Conservation (phyloP, 225 moss, liverwort and hornwort genomes). For the Polytrichum formosum region DNA sequence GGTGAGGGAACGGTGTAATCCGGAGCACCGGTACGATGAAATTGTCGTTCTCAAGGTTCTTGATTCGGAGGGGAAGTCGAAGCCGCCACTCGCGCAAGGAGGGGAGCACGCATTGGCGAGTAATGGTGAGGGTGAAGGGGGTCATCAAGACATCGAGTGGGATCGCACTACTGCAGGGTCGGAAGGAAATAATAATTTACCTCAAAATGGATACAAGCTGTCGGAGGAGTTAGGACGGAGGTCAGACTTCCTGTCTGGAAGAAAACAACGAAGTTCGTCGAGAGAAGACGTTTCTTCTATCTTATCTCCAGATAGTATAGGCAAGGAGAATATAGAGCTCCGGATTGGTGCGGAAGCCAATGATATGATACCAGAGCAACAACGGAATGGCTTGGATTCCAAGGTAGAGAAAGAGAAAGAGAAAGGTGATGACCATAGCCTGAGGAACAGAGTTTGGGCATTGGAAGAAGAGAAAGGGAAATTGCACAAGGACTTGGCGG, state of each 20-base stretch:
- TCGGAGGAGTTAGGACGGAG: constrained; percentile 42
- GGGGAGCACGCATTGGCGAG: constrained; percentile 29
- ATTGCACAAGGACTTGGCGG: constrained; percentile 62
- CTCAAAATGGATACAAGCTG: constrained; percentile 32
- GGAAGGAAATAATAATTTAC: constrained; percentile 30
- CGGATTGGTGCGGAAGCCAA: constrained; percentile 2
- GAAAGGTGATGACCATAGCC: constrained; percentile 51
- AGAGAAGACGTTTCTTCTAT: constrained; percentile 6
- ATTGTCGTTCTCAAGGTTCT: constrained; percentile 30
- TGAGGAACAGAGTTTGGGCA: constrained; percentile 62
- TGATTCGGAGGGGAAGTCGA: constrained; percentile 19
- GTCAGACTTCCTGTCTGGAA: constrained; percentile 16
- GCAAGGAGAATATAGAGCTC: constrained; percentile 57
- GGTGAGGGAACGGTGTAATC: constrained; percentile 8
- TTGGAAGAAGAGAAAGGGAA: constrained; percentile 83
- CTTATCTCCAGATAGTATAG: constrained; percentile 9
- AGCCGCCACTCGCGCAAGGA: constrained; percentile 2
- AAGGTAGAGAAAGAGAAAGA: constrained; percentile 35
- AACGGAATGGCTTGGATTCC: constrained; percentile 21
- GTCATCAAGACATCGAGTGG: constrained; percentile 30
- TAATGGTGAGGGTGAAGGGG: constrained; percentile 27
- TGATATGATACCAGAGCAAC: constrained; percentile 11
- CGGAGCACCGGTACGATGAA: constrained; percentile 21
- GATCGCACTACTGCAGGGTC: constrained; percentile 17
- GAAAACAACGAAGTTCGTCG: constrained; percentile 7